phyloP scores from a whole-genome alignment of 2,329 filamentous ascomycete genomes.

The Zarea fungicola region DNA sequence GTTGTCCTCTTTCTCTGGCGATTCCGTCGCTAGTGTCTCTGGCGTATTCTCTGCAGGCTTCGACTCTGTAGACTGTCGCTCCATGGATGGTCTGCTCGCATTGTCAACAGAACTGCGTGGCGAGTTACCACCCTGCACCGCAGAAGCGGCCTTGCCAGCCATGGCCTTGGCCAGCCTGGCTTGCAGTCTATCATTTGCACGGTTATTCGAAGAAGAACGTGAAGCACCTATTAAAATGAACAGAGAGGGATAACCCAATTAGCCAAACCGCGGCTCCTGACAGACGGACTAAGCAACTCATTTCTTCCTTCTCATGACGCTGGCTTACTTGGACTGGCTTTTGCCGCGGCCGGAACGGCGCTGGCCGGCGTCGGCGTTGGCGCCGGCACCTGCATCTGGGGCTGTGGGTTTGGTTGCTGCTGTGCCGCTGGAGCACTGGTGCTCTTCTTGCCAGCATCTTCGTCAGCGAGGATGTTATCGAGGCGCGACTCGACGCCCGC shows the following conservation, averaged over 20 bases:
- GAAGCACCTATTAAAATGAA: constrained; percentile 40
- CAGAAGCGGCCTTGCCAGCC: constrained; percentile 68
- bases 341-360: constrained; percentile 20
- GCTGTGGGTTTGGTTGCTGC: constrained; percentile 26
- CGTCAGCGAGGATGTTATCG: constrained; percentile 84
- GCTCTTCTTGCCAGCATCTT: constrained; percentile 51
- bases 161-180: constrained; percentile 85
- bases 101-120: constrained; percentile 34
- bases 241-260: background rate
- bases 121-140: constrained; percentile 22
- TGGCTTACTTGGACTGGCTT: constrained; percentile 28
- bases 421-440: constrained; percentile 29
- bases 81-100: constrained; percentile 22
- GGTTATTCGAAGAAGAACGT: constrained; percentile 57
- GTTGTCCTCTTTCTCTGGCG: constrained; percentile 10
- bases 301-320: background rate
- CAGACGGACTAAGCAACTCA: no score
- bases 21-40: constrained; percentile 16
- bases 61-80: constrained; percentile 26
- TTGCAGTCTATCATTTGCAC: constrained; percentile 76
- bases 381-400: constrained; percentile 7
- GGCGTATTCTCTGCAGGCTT: constrained; percentile 15
- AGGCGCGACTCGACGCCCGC: constrained; percentile 90
- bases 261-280: background rate
- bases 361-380: constrained; percentile 10